Base-by-base conservation (phyloP, 306 rosid species). In the peach (Prunus persica) region DNA sequence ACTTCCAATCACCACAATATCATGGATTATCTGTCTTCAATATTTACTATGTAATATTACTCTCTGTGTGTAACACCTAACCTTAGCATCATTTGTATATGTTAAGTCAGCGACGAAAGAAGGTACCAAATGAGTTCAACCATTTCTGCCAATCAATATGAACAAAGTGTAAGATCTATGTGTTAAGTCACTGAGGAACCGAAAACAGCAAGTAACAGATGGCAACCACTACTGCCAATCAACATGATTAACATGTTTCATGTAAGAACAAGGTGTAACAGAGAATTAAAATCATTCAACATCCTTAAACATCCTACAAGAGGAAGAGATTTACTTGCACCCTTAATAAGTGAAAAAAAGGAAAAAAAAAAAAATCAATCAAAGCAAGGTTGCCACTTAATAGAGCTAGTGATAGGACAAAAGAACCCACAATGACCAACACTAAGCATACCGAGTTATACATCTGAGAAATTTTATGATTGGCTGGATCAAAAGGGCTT, bases 401-500 rank as follows among this genome's bases (percentile, higher is more conserved):
- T 73, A 18, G 41, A 73, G 68, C 67, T 41, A 58, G 24, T 41
- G 8, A 16, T 41, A 43, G 56, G 45, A 24, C 27, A 32, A 61
- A 75, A 82, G 41, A 81, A 64, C 68, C 80, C 71, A 27, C 77
- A 63, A 61, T 65, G 80, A 82, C 34, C 75, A 78, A 69, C 77
- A 82, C 52, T 8, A 84, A 61, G 83, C 89, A 69, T 86, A 86
- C 89, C 84, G 30, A 67, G 66, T 80, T 64, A 76, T 72, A 74
- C 65, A 80, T 77, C 71, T 11, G 62, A 72, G 73, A 82, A 75
- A 66, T 73, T 55, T 54, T 69, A 34, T 58, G 11, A 76, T 73
- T 67, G 70, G 71, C 61, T 6, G 65, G 46, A 76, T 92, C 89
- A 88, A 57, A 90, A 90, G 62, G 90, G 97, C 83, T 92, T 92